Evolutionary conservation across 1,139 yeast species (phyloP).

Genomic region (Casaregolazyma suthepensis): DNA sequence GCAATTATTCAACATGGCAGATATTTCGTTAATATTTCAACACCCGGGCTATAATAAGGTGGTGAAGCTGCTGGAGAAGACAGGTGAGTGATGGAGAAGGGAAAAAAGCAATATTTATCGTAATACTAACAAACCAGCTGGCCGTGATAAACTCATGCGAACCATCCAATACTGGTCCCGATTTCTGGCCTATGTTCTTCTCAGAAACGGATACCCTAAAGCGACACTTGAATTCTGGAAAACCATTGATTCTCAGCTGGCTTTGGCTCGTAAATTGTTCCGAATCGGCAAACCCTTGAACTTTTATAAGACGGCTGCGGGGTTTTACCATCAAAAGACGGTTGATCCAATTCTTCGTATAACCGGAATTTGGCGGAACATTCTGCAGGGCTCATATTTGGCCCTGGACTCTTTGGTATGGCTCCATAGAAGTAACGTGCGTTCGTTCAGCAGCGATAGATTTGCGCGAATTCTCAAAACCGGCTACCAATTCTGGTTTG

Average conservation of each 20-base stretch:
- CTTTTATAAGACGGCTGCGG: conserved; percentile 65
- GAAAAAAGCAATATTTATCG: conserved; percentile 36
- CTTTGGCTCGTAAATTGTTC: conserved; percentile 75
- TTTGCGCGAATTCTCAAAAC: conserved; percentile 23
- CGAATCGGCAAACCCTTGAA: conserved; percentile 79
- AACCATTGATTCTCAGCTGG: conserved; percentile 51
- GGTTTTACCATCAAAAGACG: conserved; percentile 65
- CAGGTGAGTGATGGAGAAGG: conserved; percentile 15
- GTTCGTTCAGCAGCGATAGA: conserved; percentile 26
- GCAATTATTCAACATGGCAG: neutral
- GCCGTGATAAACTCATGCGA: conserved; percentile 76
- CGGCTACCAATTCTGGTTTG: conserved; percentile 65
- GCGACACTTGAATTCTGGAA: conserved; percentile 47
- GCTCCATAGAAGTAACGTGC: conserved; percentile 45
- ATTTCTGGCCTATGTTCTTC: conserved; percentile 58
- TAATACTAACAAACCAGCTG: conserved; percentile 43
- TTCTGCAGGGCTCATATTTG: conserved; percentile 71
- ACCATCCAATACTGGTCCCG: conserved; percentile 76
- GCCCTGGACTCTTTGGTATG: conserved; percentile 67
- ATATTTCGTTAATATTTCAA: conserved; percentile 22
- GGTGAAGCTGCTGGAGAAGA: conserved; percentile 36
- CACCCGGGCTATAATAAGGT: conserved; percentile 69
- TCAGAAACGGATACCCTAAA: conserved; percentile 53
- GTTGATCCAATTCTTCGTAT: conserved; percentile 55
- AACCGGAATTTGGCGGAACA: conserved; percentile 58